These are phyloP conservation scores for Fermentozyma sake DNA, from an alignment of 1,139 yeast species.

Conservation along the genomic window DNA sequence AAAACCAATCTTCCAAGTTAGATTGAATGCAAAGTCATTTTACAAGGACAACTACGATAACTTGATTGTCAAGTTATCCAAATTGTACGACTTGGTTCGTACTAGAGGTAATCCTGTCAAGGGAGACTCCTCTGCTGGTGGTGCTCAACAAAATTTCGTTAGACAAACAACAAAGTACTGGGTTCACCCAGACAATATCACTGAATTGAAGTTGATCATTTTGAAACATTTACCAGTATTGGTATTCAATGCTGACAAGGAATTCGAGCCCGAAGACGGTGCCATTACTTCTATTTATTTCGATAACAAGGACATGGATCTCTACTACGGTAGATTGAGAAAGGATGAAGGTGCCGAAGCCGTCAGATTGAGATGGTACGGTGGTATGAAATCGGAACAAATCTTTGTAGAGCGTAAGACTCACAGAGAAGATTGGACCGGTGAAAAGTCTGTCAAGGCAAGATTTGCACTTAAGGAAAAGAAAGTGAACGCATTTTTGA, in stretches of 20 bases:
- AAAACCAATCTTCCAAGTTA: slow-evolving; percentile 88
- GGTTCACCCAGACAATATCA: slow-evolving; percentile 98
- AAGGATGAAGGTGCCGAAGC: slow-evolving; percentile 99
- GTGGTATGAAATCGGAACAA: slow-evolving; percentile 91
- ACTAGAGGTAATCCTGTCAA: slow-evolving; percentile 92
- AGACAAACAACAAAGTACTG: slow-evolving; percentile 98
- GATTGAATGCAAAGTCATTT: slow-evolving; percentile 90
- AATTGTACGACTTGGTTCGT: slow-evolving; percentile 85
- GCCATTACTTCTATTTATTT: slow-evolving; percentile 96
- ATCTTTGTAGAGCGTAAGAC: slow-evolving; percentile 96
- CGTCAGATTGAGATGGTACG: slow-evolving; percentile 96
- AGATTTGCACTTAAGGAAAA: slow-evolving; percentile 90
- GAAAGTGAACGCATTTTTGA: slow-evolving; percentile 76
- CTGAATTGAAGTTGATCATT: slow-evolving; percentile 90
- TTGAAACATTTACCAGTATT: slow-evolving; percentile 93
- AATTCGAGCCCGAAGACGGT: slow-evolving; percentile 88
- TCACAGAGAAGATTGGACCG: slow-evolving; percentile 99
- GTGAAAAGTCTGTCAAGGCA: slow-evolving; percentile 96
- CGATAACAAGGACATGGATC: slow-evolving; percentile 83
- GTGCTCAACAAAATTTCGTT: slow-evolving; percentile 94
- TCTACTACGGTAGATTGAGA: slow-evolving; percentile 89
- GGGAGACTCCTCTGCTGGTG: slow-evolving; percentile 96
- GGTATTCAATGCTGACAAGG: slow-evolving; percentile 94
- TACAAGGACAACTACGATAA: slow-evolving; percentile 92
- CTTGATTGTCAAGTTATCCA: slow-evolving; percentile 82